Evolutionary conservation across 805 yeast genomes (phyloP).

Genomic region (Metschnikowia peoriensis): DNA sequence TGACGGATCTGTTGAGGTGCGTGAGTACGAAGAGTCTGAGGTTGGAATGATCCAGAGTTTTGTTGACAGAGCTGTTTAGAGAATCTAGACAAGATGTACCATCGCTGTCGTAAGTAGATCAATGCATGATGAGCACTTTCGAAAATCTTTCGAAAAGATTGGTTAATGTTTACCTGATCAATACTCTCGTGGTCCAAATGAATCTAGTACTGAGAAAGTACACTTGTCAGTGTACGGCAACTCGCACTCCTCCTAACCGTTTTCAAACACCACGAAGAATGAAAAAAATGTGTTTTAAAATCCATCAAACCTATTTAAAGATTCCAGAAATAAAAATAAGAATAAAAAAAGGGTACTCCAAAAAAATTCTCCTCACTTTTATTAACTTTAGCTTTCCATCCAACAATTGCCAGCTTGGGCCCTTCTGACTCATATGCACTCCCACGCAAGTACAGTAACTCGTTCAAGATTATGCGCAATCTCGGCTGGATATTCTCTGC

Average conservation of each 20-base stretch:
- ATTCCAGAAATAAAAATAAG: too few relatives aligned
- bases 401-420: neutral
- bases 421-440: neutral
- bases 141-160: too few relatives aligned
- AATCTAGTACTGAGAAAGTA: too few relatives aligned
- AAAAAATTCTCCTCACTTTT: neutral
- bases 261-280: too few relatives aligned
- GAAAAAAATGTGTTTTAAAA: too few relatives aligned
- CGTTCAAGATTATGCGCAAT: neutral
- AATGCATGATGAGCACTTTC: too few relatives aligned
- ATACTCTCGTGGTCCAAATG: too few relatives aligned
- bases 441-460: neutral
- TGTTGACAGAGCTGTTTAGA: conserved; percentile 45
- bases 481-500: neutral
- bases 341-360: neutral
- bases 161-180: too few relatives aligned
- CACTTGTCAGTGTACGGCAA: too few relatives aligned
- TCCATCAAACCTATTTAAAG: too few relatives aligned
- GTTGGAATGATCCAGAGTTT: conserved; percentile 79
- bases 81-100: neutral
- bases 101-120: too few relatives aligned
- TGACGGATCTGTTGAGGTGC: conserved; percentile 49
- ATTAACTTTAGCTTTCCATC: neutral
- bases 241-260: too few relatives aligned
- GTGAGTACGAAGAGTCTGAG: conserved; percentile 71